These are phyloP conservation scores for Lyophyllum atratum DNA, from an alignment of 768 basidiomycete genomes.

Conservation along the genomic window DNA sequence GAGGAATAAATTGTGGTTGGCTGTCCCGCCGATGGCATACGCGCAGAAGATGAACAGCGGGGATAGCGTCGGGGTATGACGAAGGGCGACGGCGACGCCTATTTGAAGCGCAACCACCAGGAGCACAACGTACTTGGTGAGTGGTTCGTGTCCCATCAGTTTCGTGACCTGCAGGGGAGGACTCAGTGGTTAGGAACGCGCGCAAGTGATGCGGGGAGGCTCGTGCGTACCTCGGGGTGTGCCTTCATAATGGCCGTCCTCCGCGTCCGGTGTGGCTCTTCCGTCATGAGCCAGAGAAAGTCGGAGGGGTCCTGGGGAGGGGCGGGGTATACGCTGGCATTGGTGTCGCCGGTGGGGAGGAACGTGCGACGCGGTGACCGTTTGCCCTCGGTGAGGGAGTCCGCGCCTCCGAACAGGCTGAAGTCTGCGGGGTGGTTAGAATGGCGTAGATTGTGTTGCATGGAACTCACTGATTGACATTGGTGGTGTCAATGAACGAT, in stretches of 20 bases:
- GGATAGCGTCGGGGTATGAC: conserved; percentile 69
- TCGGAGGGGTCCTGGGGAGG: conserved; percentile 80
- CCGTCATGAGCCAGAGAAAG: conserved; percentile 96
- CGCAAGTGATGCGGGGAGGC: neutral
- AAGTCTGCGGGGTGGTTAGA: conserved; percentile 49
- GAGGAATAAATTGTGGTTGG: conserved; percentile 97
- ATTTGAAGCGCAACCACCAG: conserved; percentile 82
- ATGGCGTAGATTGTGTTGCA: neutral
- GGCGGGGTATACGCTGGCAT: conserved; percentile 42
- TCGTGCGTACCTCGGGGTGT: conserved; percentile 76
- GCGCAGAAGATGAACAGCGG: conserved; percentile 73
- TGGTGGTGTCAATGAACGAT: neutral
- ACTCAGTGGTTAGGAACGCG: neutral
- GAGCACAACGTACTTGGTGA: conserved; percentile 90
- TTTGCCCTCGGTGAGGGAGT: conserved; percentile 62
- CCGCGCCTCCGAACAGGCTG: conserved; percentile 83
- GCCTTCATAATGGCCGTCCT: conserved; percentile 90
- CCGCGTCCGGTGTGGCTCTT: conserved; percentile 92
- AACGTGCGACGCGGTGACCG: conserved; percentile 55
- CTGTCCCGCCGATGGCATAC: conserved; percentile 89
- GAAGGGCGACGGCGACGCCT: conserved; percentile 59
- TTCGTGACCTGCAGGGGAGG: conserved; percentile 70
- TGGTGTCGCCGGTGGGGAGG: conserved; percentile 42
- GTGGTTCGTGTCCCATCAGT: conserved; percentile 93
- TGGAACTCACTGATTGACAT: conserved; percentile 12